These are phyloP conservation scores for Penicillium sp. DNA, from an alignment of 2,329 filamentous ascomycete genomes.

Conservation along the genomic window DNA sequence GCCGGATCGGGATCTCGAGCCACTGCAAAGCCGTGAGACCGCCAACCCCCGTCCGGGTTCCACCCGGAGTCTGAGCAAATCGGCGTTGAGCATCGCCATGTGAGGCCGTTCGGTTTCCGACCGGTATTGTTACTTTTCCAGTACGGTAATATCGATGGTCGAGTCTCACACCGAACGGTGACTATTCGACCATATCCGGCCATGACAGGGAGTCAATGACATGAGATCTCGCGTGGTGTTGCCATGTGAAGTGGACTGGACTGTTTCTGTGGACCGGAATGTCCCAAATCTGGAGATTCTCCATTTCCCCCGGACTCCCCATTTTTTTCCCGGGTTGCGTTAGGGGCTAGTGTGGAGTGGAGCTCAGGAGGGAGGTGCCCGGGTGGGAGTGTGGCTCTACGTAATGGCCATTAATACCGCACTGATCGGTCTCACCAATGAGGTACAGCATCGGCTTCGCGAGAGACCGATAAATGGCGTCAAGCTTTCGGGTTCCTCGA, in stretches of 20 bases:
- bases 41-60: not conserved
- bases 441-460: not conserved
- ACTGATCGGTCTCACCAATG: not conserved
- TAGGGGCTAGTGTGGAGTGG: not conserved
- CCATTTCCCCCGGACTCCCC: constrained; percentile 5
- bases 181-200: not conserved
- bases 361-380: no score
- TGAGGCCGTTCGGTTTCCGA: not conserved
- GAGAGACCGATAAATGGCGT: not conserved
- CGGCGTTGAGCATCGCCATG: not conserved
- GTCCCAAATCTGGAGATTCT: constrained; percentile 8
- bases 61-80: not conserved
- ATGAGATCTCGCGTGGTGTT: constrained; percentile 1
- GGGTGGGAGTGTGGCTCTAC: not conserved
- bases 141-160: not conserved
- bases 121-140: not conserved
- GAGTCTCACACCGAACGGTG: no score
- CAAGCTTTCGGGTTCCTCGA: not conserved
- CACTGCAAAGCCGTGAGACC: not conserved
- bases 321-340: not conserved
- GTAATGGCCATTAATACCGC: not conserved
- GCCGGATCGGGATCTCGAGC: constrained; percentile 1
- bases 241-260: not conserved
- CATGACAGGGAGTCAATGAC: not conserved
- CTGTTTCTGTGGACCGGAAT: not conserved